Percentiles rank a stretch among this genome's conserved stretches.
Conservation (phyloP, 1,139 yeast species). For the Hemisphaericaspora lyxosophila region DNA sequence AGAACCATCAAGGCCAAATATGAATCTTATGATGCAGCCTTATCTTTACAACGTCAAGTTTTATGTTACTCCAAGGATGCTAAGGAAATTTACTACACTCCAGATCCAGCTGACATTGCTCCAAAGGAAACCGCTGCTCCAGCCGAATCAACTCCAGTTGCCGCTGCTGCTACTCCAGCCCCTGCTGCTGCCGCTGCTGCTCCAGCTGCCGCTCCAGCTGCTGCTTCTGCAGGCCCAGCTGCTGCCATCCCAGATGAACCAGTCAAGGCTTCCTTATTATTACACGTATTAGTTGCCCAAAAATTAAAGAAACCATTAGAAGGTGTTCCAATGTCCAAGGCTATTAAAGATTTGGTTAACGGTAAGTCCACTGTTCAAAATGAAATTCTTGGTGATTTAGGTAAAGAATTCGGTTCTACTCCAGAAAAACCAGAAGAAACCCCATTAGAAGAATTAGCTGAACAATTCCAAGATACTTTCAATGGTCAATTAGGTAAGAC, state of each 20-base stretch:
- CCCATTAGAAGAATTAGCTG: constrained; percentile 93
- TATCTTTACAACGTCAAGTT: constrained; percentile 94
- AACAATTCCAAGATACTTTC: constrained; percentile 88
- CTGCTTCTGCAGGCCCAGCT: constrained; percentile 70
- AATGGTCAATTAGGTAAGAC: constrained; percentile 90
- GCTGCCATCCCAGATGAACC: constrained; percentile 88
- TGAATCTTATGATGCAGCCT: constrained; percentile 96
- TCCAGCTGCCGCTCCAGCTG: constrained; percentile 58
- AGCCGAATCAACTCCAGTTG: constrained; percentile 39
- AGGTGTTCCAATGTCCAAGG: constrained; percentile 82
- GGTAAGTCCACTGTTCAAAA: constrained; percentile 98
- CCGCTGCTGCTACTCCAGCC: constrained; percentile 47
- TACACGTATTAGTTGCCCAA: constrained; percentile 92
- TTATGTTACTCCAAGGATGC: constrained; percentile 94
- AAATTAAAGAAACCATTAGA: constrained; percentile 89
- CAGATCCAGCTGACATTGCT: constrained; percentile 70
- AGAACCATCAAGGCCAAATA: constrained; percentile 95
- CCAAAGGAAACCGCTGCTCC: constrained; percentile 27
- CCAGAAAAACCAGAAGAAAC: constrained; percentile 99
- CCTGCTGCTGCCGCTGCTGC: constrained; percentile 57
- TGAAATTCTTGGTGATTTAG: constrained; percentile 96
- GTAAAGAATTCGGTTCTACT: constrained; percentile 95
- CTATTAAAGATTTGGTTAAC: constrained; percentile 94
- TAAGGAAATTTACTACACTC: constrained; percentile 93
- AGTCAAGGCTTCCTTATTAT: constrained; percentile 74